These are phyloP conservation scores for Centaurea solstitialis DNA, from an alignment of 129 eudicot genomes.

Conservation along the genomic window DNA sequence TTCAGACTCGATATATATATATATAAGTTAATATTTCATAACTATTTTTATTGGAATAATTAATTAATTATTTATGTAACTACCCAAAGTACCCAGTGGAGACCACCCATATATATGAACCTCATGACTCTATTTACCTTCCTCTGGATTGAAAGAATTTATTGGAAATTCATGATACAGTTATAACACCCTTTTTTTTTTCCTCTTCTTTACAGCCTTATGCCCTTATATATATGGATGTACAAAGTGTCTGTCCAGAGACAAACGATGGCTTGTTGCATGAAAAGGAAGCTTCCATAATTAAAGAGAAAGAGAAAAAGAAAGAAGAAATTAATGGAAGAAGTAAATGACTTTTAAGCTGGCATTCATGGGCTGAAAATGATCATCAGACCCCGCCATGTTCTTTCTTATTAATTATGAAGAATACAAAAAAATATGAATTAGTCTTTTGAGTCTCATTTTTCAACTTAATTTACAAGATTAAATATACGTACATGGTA, in stretches of 20 bases:
- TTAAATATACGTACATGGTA: no score
- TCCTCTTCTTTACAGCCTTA: conserved; percentile 30
- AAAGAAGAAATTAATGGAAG: conserved; percentile 10
- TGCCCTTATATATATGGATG: no score
- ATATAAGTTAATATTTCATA: no score
- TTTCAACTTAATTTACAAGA: background rate
- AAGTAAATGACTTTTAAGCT: conserved; percentile 29
- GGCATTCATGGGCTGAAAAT: conserved; percentile 28
- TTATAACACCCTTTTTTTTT: conserved; percentile 6
- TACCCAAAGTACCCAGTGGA: background rate
- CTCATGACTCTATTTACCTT: background rate
- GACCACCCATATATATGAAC: background rate
- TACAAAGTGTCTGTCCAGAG: conserved; percentile 35
- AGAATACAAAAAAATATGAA: no score
- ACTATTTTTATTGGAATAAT: no score
- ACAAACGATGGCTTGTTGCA: conserved; percentile 25
- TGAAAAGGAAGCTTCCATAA: conserved; percentile 23
- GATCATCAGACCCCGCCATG: conserved; percentile 31
- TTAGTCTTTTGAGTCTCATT: background rate
- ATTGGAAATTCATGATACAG: conserved; percentile 16
- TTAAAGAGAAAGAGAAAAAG: conserved; percentile 2
- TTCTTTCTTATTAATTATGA: conserved; percentile 16
- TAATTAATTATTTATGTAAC: background rate
- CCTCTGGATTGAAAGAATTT: conserved; percentile 9
- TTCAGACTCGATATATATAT: no score